Percentiles rank a stretch among this genome's conserved stretches.
phyloP scores from a whole-genome alignment of 202 grass and related monocot species.

The Elaeis oleifera region DNA sequence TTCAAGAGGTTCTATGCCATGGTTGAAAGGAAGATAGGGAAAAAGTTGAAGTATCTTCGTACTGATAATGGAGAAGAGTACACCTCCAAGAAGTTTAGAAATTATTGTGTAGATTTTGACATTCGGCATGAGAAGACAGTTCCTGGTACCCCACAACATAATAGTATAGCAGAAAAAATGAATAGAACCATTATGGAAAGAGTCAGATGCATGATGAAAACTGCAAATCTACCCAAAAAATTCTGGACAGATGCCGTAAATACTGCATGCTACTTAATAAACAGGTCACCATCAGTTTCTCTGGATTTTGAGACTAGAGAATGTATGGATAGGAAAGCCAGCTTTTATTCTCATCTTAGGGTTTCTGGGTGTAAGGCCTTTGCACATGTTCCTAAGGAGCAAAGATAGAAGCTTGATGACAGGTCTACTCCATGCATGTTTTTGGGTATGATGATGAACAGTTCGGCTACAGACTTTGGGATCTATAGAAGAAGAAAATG shows the following conservation, averaged over 20 bases:
- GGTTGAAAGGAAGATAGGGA: no score
- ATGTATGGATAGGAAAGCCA: constrained; percentile 1
- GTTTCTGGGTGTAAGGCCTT: constrained; percentile 13
- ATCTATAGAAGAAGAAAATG: no score
- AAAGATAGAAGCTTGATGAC: constrained; percentile 9
- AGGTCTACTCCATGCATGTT: no score
- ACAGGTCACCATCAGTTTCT: not conserved
- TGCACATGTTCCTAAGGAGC: not conserved
- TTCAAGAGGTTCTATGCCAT: no score
- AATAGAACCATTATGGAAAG: constrained; percentile 7
- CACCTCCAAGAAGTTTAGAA: no score
- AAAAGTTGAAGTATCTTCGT: no score
- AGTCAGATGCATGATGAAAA: not conserved
- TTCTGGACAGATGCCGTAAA: not conserved
- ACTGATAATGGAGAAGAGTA: no score
- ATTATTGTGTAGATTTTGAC: no score
- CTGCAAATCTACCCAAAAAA: not conserved
- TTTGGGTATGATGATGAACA: no score
- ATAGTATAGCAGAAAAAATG: not conserved
- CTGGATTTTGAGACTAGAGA: constrained; percentile 1
- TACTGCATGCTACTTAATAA: constrained; percentile 6
- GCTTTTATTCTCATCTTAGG: constrained; percentile 9
- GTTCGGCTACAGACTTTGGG: no score
- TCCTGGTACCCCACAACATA: no score
- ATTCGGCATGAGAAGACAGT: no score